A percentile compares a stretch with the other conserved stretches of the same genome.
These are phyloP conservation scores for Pyrrhoderma noxium DNA, from an alignment of 1,284 basidiomycete species.

Conservation along the genomic window DNA sequence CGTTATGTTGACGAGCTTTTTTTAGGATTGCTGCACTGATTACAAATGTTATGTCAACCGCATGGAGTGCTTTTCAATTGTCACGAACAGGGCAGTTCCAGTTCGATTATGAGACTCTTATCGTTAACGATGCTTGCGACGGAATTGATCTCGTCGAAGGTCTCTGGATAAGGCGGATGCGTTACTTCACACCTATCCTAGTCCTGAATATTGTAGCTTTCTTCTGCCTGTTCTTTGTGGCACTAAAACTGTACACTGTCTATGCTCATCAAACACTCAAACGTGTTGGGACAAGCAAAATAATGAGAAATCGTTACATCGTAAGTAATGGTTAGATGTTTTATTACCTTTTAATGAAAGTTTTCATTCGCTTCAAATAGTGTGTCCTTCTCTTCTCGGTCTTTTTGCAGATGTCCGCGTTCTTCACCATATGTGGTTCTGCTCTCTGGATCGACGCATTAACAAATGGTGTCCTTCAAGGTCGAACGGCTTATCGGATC, in stretches of 20 bases:
- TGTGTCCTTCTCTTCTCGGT: constrained; percentile 23
- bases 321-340: constrained; percentile 4
- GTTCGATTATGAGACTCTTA: constrained; percentile 7
- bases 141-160: constrained; percentile 16
- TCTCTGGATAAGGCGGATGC: constrained; percentile 14
- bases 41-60: constrained; percentile 16
- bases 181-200: constrained; percentile 17
- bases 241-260: constrained; percentile 2
- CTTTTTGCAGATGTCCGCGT: constrained; percentile 23
- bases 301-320: constrained; percentile 18
- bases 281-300: constrained; percentile 20
- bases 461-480: constrained; percentile 13
- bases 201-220: constrained; percentile 7
- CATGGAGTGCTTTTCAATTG: constrained; percentile 17
- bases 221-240: too few relatives aligned
- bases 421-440: constrained; percentile 23
- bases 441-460: constrained; percentile 24
- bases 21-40: constrained; percentile 16
- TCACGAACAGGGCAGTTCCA: constrained; percentile 10
- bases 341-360: not conserved
- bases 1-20: not conserved
- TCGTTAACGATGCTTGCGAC: constrained; percentile 17
- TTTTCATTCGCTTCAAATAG: not conserved
- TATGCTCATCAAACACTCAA: constrained; percentile 22
- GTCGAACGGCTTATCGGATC: constrained; percentile 15